Base-by-base conservation (phyloP, 176 grass and related monocot genomes). In the Eragrostis nindensis region DNA sequence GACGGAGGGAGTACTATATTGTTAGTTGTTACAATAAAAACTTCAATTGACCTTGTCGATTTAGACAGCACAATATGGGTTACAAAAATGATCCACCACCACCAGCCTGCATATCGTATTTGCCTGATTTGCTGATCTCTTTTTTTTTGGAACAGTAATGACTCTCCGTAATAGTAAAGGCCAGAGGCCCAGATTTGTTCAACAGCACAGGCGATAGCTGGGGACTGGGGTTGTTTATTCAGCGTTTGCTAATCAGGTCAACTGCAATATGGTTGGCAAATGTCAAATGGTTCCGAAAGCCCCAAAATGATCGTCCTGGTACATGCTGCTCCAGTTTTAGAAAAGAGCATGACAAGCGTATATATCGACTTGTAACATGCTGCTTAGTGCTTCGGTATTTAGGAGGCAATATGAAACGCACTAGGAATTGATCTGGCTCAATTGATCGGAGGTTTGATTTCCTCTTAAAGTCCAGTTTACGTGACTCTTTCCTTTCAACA, bases 61-160 rank as follows among this genome's bases (percentile, higher is more conserved):
- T 25, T 47, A 40, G 18, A 44, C 18, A 1, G 57, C 30, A 7
- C 60, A 16, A 70, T 13, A 0, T 5, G 29, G 56, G 13, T 50
- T 74, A 57, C 16, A 61, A 43, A 68, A 40, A 47, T 36, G 40
- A 56, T 47, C 40, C 29, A 44, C n/a, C n/a, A n/a, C n/a, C n/a
- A n/a, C 74, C 19, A 11, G 60, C 86, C 74, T 41, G 68, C 74
- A 74, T 21, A 67, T 4, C 60, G 48, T 57, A 66, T 15, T 15
- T 22, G 22, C 8, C 25, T 42, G 18, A 11, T 68, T 21, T 27
- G 2, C 13, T 30, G 60, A 30, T 62, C 48, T 46, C n/a, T 18
- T n/a, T 71, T 40, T 59, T 60, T 27, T 54, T n/a, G n/a, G n/a
- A 10, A 49, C 13, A 18, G 2, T 36, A 15, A 32, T 68, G 21